A percentile compares a stretch with the other conserved stretches of the same genome.
Evolutionary conservation across 2,329 filamentous ascomycete species (phyloP).

Genomic region (Penicillium psychrosexuale): DNA sequence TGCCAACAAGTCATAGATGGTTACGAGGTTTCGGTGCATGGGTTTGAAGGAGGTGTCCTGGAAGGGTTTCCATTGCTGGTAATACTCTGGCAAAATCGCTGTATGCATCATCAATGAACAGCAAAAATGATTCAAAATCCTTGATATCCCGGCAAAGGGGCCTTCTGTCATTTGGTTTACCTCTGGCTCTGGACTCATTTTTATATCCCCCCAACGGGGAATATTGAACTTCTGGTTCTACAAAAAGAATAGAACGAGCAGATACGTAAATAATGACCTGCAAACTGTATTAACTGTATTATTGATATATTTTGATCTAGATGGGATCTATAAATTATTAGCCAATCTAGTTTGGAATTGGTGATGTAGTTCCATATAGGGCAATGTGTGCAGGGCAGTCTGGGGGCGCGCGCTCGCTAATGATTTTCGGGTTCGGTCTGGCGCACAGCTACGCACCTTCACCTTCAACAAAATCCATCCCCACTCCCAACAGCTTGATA

Average conservation of each 20-base stretch:
- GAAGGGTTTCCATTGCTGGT: conserved; percentile 40
- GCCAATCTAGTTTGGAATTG: conserved; percentile 2
- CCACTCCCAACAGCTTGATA: conserved; percentile 35
- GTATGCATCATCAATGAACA: conserved; percentile 42
- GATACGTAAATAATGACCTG: conserved; percentile 12
- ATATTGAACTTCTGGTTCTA: conserved; percentile 7
- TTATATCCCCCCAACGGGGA: conserved; percentile 13
- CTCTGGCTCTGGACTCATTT: conserved; percentile 18
- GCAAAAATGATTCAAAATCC: conserved; percentile 44
- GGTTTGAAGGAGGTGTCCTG: conserved; percentile 43
- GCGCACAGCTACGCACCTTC: conserved; percentile 41
- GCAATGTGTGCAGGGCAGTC: conserved; percentile 30
- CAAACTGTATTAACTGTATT: conserved; percentile 6
- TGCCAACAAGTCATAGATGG: conserved; percentile 62
- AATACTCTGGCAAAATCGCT: conserved; percentile 40
- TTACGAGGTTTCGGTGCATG: conserved; percentile 43
- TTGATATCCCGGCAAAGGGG: conserved; percentile 39
- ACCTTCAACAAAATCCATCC: conserved; percentile 39
- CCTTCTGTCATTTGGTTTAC: conserved; percentile 21
- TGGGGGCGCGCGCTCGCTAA: conserved; percentile 41
- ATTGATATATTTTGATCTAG: conserved; percentile 3
- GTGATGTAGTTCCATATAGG: conserved; percentile 17
- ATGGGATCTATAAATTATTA: conserved; percentile 3
- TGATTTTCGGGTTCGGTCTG: conserved; percentile 42
- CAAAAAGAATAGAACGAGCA: conserved; percentile 12